Conservation (phyloP, 169 alveolate genomes). For the Sarcocystis neurona region DNA sequence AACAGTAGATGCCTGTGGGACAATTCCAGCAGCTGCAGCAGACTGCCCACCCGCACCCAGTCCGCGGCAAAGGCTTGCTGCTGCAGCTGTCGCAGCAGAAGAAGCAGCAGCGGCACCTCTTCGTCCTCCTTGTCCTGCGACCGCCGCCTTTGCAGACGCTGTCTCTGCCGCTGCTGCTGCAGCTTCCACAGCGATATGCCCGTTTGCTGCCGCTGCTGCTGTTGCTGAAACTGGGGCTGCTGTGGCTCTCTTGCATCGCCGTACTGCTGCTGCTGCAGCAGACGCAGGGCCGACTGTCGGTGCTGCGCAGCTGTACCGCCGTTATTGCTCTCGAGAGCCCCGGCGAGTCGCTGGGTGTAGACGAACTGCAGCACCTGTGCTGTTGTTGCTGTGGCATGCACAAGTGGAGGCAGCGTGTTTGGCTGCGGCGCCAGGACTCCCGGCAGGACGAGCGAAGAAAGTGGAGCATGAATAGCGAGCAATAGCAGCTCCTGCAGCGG, state of each 20-base stretch:
- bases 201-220: neutral
- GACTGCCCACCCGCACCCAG: neutral
- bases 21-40: slow-evolving; percentile 10
- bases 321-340: too few species aligned
- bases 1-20: neutral
- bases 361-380: slow-evolving; percentile 1
- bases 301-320: too few species aligned
- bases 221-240: neutral
- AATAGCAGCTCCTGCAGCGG: neutral
- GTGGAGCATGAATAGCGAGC: neutral
- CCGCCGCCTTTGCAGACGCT: too few species aligned
- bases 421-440: slow-evolving; percentile 25
- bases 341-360: neutral
- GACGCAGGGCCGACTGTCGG: neutral
- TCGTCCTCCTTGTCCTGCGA: neutral
- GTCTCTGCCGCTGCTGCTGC: too few species aligned
- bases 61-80: neutral
- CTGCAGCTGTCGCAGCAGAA: neutral
- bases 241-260: neutral
- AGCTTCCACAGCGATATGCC: too few species aligned
- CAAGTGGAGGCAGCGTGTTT: neutral
- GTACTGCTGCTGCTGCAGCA: neutral
- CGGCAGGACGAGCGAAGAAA: neutral
- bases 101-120: neutral
- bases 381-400: neutral